Evolutionary conservation across 108 stramenopile genomes (phyloP).

Genomic region (Cyclotella kingstonii): DNA sequence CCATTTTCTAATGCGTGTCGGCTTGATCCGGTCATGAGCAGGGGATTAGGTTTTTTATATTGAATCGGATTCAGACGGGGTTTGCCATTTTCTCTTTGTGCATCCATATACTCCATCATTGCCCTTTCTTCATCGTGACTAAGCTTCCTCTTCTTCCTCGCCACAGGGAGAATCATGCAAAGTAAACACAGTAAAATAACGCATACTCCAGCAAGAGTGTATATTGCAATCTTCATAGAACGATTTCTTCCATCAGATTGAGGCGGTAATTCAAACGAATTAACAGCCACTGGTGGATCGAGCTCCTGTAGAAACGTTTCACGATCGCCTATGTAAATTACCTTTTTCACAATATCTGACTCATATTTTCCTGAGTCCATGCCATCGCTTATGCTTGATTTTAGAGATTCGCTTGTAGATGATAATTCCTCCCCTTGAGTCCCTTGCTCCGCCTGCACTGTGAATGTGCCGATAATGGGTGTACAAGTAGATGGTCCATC

Average conservation of each 20-base stretch:
- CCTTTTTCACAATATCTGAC: conserved; percentile 10
- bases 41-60: neutral
- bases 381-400: conserved; percentile 11
- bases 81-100: conserved; percentile 4
- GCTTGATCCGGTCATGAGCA: conserved; percentile 5
- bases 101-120: conserved; percentile 18
- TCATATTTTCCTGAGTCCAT: conserved; percentile 35
- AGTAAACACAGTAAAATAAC: conserved; percentile 14
- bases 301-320: neutral
- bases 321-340: conserved; percentile 39
- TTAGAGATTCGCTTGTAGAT: conserved; percentile 7
- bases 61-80: neutral
- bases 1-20: neutral
- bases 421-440: conserved; percentile 3
- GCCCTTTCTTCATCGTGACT: conserved; percentile 19
- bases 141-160: conserved; percentile 1
- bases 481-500: conserved; percentile 25
- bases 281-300: neutral
- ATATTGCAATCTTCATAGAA: conserved; percentile 13
- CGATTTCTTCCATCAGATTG: neutral
- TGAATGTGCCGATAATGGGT: conserved; percentile 28
- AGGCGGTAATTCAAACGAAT: neutral
- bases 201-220: conserved; percentile 20
- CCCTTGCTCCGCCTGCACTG: conserved; percentile 24
- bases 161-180: neutral